Percentiles rank a stretch among this genome's conserved stretches.
phyloP scores from a whole-genome alignment of 2,329 filamentous ascomycete species.

The Clarireedia paspali region DNA sequence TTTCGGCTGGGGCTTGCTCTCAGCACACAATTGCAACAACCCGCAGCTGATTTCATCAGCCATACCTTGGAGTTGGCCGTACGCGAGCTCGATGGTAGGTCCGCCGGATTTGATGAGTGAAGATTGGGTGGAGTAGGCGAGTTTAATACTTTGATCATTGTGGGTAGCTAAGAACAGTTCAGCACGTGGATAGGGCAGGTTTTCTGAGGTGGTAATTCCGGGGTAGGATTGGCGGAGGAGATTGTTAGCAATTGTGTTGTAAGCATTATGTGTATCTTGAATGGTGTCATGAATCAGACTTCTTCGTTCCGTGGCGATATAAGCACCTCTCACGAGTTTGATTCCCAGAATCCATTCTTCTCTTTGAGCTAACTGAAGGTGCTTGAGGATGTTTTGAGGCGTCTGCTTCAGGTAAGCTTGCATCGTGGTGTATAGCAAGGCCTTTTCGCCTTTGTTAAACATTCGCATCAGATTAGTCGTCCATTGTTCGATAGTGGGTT shows the following conservation, averaged over 20 bases:
- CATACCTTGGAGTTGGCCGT: constrained; percentile 86
- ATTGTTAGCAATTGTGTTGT: constrained; percentile 45
- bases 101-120: not conserved
- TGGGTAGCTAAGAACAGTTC: constrained; percentile 71
- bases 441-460: constrained; percentile 38
- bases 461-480: constrained; percentile 44
- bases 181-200: constrained; percentile 20
- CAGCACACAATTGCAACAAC: constrained; percentile 31
- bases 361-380: constrained; percentile 36
- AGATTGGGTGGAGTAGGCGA: constrained; percentile 42
- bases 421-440: constrained; percentile 42
- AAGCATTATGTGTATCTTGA: constrained; percentile 40
- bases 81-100: constrained; percentile 37
- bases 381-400: constrained; percentile 35
- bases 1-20: too few species aligned
- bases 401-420: constrained; percentile 46
- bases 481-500: constrained; percentile 44
- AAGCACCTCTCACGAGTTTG: constrained; percentile 46
- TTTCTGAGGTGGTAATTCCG: constrained; percentile 19
- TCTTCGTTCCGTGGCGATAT: constrained; percentile 41
- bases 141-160: constrained; percentile 62
- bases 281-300: constrained; percentile 39
- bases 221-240: constrained; percentile 36
- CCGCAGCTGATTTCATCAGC: constrained; percentile 76
- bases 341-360: constrained; percentile 43